phyloP scores from a whole-genome alignment of 805 yeast species.

The Candida xiaguanensis region DNA sequence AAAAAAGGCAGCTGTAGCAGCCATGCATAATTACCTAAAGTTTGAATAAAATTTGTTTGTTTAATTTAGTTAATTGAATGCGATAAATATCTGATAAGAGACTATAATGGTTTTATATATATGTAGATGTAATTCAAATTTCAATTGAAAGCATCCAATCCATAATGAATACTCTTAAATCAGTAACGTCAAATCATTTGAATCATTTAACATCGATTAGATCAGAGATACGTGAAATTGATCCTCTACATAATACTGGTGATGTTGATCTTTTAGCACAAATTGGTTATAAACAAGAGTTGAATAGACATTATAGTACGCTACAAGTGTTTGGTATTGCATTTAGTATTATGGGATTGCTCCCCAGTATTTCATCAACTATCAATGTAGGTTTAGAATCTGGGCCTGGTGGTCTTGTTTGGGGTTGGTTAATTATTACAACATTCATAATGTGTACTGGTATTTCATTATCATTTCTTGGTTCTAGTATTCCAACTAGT shows the following conservation, averaged over 20 bases:
- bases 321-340: conserved; percentile 66
- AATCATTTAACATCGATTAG: conserved; percentile 13
- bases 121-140: background rate
- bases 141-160: background rate
- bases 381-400: conserved; percentile 50
- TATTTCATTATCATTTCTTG: conserved; percentile 57
- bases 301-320: conserved; percentile 55
- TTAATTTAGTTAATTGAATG: no score
- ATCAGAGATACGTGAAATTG: conserved; percentile 14
- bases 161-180: conserved; percentile 5
- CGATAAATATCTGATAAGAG: background rate
- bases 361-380: conserved; percentile 58
- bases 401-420: conserved; percentile 62
- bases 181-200: conserved; percentile 9
- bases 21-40: no score
- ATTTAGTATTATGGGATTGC: conserved; percentile 63
- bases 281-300: conserved; percentile 67
- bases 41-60: no score
- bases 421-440: conserved; percentile 68
- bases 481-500: conserved; percentile 65
- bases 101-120: background rate
- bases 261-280: conserved; percentile 29
- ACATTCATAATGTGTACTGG: conserved; percentile 55
- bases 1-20: no score
- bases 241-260: conserved; percentile 10